Evolutionary conservation across 306 rosid genomes (phyloP).

Genomic region (Malus domestica): DNA sequence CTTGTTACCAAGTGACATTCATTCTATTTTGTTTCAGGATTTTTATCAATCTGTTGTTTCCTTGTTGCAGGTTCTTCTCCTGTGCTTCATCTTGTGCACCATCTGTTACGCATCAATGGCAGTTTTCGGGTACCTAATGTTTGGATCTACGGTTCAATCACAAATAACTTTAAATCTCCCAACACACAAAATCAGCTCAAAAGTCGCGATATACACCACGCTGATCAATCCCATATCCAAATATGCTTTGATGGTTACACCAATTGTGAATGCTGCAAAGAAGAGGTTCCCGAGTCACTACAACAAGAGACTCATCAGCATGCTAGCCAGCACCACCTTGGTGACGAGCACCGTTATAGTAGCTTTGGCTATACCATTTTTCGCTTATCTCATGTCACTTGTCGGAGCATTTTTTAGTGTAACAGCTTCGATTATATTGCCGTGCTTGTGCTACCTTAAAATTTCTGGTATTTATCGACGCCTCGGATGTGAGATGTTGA

Average conservation of each 20-base stretch:
- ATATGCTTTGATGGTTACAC: slow-evolving; percentile 62
- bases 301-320: slow-evolving; percentile 28
- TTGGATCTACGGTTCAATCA: slow-evolving; percentile 45
- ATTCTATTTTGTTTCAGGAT: neutral
- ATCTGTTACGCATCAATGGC: slow-evolving; percentile 60
- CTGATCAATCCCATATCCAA: slow-evolving; percentile 30
- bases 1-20: neutral
- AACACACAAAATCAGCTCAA: neutral
- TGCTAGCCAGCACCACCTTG: slow-evolving; percentile 30
- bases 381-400: slow-evolving; percentile 56
- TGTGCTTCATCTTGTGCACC: slow-evolving; percentile 52
- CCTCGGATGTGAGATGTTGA: slow-evolving; percentile 28
- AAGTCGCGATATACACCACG: slow-evolving; percentile 17
- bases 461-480: slow-evolving; percentile 35
- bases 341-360: slow-evolving; percentile 42
- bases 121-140: slow-evolving; percentile 62
- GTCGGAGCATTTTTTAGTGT: slow-evolving; percentile 64
- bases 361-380: slow-evolving; percentile 47
- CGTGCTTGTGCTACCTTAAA: slow-evolving; percentile 57
- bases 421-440: slow-evolving; percentile 56
- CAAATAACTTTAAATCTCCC: slow-evolving; percentile 16
- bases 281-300: slow-evolving; percentile 24
- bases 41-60: neutral
- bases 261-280: slow-evolving; percentile 49
- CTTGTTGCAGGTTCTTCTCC: slow-evolving; percentile 48